phyloP scores from a whole-genome alignment of 1,284 basidiomycete species.

The Apiotrichum sp. region DNA sequence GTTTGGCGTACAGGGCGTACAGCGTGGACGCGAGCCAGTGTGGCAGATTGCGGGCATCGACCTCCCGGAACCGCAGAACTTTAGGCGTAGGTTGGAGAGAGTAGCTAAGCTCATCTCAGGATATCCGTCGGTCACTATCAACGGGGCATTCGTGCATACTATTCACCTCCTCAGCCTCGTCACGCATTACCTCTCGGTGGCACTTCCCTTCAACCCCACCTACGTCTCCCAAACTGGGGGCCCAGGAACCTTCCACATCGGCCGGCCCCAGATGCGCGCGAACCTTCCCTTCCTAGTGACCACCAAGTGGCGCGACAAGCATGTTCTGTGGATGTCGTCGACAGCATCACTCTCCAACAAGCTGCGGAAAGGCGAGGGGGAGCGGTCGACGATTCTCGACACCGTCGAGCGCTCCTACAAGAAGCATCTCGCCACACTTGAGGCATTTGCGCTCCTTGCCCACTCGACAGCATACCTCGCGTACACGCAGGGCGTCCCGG shows the following conservation, averaged over 20 bases:
- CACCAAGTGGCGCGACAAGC: conserved; percentile 32
- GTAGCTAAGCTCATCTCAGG: conserved; percentile 14
- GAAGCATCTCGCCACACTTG: conserved; percentile 34
- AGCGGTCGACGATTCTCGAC: conserved; percentile 7
- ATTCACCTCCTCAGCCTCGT: conserved; percentile 36
- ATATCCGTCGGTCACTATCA: conserved; percentile 24
- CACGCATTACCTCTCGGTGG: conserved; percentile 36
- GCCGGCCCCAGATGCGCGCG: conserved; percentile 28
- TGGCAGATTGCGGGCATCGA: conserved; percentile 37
- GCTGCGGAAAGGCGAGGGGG: conserved; percentile 8
- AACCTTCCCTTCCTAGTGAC: conserved; percentile 34
- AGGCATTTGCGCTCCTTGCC: conserved; percentile 33
- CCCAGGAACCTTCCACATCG: conserved; percentile 22
- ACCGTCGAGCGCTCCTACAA: conserved; percentile 14
- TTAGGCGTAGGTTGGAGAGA: conserved; percentile 27
- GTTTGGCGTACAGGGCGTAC: conserved; percentile 26
- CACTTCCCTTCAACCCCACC: conserved; percentile 30
- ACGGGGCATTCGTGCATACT: conserved; percentile 33
- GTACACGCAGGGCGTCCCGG: conserved; percentile 37
- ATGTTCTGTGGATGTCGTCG: conserved; percentile 37
- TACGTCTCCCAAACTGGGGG: not conserved
- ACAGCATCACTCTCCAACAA: conserved; percentile 22
- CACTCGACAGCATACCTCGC: conserved; percentile 41
- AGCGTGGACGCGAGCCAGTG: conserved; percentile 6
- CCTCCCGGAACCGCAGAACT: conserved; percentile 26